Evolutionary conservation across 2,329 filamentous ascomycete species (phyloP).

Genomic region (Sarocladiaceae sp.): DNA sequence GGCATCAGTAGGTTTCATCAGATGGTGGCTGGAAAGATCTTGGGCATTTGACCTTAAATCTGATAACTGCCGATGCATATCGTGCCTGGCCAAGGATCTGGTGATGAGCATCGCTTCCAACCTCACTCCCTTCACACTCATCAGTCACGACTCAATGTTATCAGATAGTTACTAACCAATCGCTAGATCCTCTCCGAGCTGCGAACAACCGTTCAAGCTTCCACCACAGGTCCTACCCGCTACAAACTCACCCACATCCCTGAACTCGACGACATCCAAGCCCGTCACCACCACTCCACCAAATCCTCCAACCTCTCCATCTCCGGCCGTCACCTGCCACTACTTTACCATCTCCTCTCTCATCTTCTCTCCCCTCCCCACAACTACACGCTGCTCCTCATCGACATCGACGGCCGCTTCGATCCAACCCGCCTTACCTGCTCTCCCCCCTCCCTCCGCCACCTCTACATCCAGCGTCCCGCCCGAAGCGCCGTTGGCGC

Average conservation of each 20-base stretch:
- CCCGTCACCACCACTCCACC: slow-evolving; percentile 41
- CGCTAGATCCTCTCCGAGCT: slow-evolving; percentile 17
- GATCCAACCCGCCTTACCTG: slow-evolving; percentile 41
- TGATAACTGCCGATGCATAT: no score
- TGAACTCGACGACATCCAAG: slow-evolving; percentile 39
- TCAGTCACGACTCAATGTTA: no score
- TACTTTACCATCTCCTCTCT: slow-evolving; percentile 51
- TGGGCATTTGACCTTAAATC: no score
- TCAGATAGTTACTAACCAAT: no score
- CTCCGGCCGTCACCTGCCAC: slow-evolving; percentile 44
- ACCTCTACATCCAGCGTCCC: slow-evolving; percentile 45
- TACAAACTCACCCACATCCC: slow-evolving; percentile 33
- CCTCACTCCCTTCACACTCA: no score
- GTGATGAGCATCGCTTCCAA: no score
- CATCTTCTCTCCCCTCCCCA: slow-evolving; percentile 42
- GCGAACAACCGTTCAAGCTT: slow-evolving; percentile 10
- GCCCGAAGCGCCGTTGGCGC: slow-evolving; percentile 19
- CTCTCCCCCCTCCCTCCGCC: slow-evolving; percentile 32
- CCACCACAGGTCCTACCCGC: slow-evolving; percentile 8
- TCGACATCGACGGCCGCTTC: slow-evolving; percentile 52
- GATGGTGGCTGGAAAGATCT: no score
- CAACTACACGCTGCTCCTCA: slow-evolving; percentile 41
- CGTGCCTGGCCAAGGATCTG: no score
- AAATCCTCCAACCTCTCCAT: slow-evolving; percentile 42
- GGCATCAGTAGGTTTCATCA: no score